phyloP scores from a whole-genome alignment of 768 basidiomycete genomes.

The Boletus fagicola region DNA sequence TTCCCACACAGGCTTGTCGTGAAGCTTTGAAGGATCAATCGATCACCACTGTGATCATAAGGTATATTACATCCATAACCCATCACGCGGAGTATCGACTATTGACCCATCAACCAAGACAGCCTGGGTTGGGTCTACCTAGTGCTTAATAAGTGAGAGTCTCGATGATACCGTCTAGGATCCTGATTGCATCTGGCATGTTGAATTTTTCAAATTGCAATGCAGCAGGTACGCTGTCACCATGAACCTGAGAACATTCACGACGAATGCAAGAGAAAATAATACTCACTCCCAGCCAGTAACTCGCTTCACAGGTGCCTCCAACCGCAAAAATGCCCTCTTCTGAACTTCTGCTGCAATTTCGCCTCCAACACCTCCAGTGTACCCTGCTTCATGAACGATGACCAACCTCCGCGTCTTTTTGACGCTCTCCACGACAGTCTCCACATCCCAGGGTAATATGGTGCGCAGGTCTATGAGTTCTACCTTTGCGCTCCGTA shows the following conservation, averaged over 20 bases:
- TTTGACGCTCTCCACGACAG: constrained; percentile 76
- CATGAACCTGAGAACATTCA: constrained; percentile 1
- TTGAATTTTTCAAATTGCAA: constrained; percentile 91
- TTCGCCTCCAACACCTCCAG: constrained; percentile 86
- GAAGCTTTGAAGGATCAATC: not conserved
- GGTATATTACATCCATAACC: not conserved
- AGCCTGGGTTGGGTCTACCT: not conserved
- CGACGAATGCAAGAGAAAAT: not conserved
- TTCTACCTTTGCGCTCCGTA: constrained; percentile 74
- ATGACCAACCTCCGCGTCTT: constrained; percentile 83
- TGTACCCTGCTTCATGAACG: constrained; percentile 89
- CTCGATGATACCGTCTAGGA: constrained; percentile 81
- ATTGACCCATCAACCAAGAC: not conserved
- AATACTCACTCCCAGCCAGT: constrained; percentile 91
- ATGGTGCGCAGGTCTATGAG: constrained; percentile 90
- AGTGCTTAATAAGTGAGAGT: constrained; percentile 63
- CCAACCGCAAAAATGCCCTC: constrained; percentile 81
- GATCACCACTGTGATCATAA: not conserved
- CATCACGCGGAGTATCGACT: not conserved
- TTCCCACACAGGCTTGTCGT: not conserved
- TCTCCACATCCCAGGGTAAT: constrained; percentile 84
- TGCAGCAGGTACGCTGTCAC: constrained; percentile 69
- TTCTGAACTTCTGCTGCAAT: constrained; percentile 90
- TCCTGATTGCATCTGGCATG: constrained; percentile 81
- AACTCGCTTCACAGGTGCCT: constrained; percentile 84